Base-by-base conservation (phyloP, 441 rosid species). In the Brassica balearica region DNA sequence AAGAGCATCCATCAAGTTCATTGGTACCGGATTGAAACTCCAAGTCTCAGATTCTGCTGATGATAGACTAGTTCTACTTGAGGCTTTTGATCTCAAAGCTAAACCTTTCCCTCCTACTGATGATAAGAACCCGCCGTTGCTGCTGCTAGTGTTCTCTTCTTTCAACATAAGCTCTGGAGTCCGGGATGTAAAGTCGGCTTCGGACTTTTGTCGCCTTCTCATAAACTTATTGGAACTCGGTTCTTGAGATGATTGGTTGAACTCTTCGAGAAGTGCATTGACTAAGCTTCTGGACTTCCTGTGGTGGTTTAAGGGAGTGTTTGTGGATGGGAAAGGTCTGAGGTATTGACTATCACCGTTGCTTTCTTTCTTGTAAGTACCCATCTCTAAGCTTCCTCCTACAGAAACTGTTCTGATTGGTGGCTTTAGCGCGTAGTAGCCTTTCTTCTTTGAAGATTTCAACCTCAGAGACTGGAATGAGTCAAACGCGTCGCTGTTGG, bases 201-300 rank as follows among this genome's bases (percentile, higher is more conserved):
- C 89, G 6, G 87, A 88, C 72, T 91, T 95, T 81, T 88, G 97
- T 3, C 85, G 95, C 75, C 95, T 83, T 81, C 89, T 87, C 2
- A 75, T 70, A 41, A 84, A 68, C 74, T 88, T 86, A 51, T 82
- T 87, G 5, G 85, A 46, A 23, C 81, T 81, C 41, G 8, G 41
- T 36, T 88, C 92, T 20, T 70, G 79, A 29, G 59, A 23, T 11
- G 68, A 51, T 29, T 81, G 84, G 72, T 77, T 88, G 48, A 84
- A 7, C 64, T 88, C 90, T 2, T 85, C 88, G 14, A 82, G 34
- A 32, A 86, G 74, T 12, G 85, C 84, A 41, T 87, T 85, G 3
- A 79, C 89, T 14, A 84, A 74, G 78, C 95, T 95, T 85, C 83
- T 91, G 7, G 94, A 87, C 65, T 92, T 93, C 70, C 88, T 73